Base-by-base conservation (phyloP, 306 rosid species). In the Benincasa hispida region DNA sequence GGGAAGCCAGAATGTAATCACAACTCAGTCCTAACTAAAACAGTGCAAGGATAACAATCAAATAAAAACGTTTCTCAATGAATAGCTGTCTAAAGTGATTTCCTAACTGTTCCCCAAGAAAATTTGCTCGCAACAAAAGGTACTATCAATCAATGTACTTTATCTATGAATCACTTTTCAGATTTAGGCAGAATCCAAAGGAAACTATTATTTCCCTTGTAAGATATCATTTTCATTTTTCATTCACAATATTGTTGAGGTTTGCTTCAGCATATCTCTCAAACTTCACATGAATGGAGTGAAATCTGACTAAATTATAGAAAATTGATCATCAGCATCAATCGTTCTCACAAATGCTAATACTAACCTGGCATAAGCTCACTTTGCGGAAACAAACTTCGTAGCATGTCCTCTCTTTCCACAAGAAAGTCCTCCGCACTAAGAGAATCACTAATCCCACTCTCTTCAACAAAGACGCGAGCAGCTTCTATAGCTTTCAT, bases 401-500 rank as follows among this genome's bases (percentile, higher is more conserved):
- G 77, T 74, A 94, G 89, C 96, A 83, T 84, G 0, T 81, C 84
- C 84, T 94, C 97, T 81, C 98, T 87, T 83, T 94, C 97, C 25
- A 84, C 80, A 0, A 92, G 87, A 86, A 91, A 94, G 39, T 87
- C 91, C 76, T 94, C 97, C 3, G 97, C 79, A 25, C 80, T 83
- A 53, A 90, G 91, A 74, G 88, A 82, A 55, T 92, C 90, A 37
- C 89, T 81, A 41, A 94, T 84, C 76, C 95, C 97, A 11, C 85
- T 82, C 75, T 88, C 95, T 82, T 87, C 88, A 76, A 94, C 97
- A 81, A 94, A 94, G 72, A 91, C 76, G 87, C 86, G 83, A 66
- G 99, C 95, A 69, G 99, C 86, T 84, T 94, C 96, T 25, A 86
- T 90, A 78, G 97, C 96, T 89, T 91, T 90, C 87, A 32, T 90